Base-by-base conservation (phyloP, 805 yeast genomes). In the Yamadazyma sp. region DNA sequence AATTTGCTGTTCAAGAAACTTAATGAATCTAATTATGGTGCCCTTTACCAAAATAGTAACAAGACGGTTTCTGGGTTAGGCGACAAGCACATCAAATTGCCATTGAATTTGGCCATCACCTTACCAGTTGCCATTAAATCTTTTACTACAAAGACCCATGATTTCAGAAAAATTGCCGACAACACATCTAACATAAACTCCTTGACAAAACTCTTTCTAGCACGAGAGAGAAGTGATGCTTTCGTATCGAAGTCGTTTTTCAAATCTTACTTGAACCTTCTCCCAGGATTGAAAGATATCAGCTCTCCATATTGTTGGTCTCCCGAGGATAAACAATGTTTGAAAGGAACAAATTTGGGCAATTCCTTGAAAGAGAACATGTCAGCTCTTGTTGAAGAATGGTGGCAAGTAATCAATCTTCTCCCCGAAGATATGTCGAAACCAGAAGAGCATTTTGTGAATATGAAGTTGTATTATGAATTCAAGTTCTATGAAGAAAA, bases 341-440 rank as follows among this genome's bases (percentile, higher is more conserved):
- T 89, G 8, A 64, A 70, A 28, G 90, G 90, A 0, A 82, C 95
- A 0, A 90, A 88, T 54, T 67, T 86, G 17, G 75, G 72, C n/a
- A 62, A 71, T 28, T 70, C 81, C 2, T 54, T 82, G 22, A 67
- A 70, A 15, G 68, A 68, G n/a, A 71, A 73, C 28, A 53, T 77
- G 20, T 54, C 51, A 3, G 51, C 52, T 3, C 55, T 81, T 39
- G 58, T 80, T 4, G 75, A 75, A 28, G 91, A 84, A 52, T 87
- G 90, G 91, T 59, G 71, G 69, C 54, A 52, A 40, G 41, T 57
- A 9, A 49, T 67, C 19, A 57, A 55, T 25, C 31, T 52, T 14
- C 39, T 67, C 23, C 70, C 70, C 0, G 59, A 60, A 17, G 40
- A 47, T 1, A 11, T 57, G 1, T 41, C 52, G 1, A 57, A 60